Base-by-base conservation (phyloP, 2,329 filamentous ascomycete genomes). In the Fusarium tjaetaba region DNA sequence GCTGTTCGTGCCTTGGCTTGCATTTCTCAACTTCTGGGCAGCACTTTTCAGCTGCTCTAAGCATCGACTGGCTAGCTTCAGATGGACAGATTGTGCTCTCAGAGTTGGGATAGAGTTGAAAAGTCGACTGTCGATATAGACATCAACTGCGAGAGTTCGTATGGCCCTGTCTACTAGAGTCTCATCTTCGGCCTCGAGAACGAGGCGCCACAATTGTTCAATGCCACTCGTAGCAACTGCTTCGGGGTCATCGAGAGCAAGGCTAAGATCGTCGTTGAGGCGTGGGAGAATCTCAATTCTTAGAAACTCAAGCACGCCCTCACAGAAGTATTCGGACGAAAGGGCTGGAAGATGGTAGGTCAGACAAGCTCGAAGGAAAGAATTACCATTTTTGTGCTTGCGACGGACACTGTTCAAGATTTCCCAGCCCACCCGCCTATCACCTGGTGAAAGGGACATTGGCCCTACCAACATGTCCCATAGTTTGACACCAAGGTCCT, bases 161-260 rank as follows among this genome's bases (percentile, higher is more conserved):
- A 93, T 94, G 3, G 94, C 92, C 59, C 86, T 83, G 26, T 88
- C 86, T 73, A 94, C 93, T 53, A 97, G 90, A 1, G 86, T 88
- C 42, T 88, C 84, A 42, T 88, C 85, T 10, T 90, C 89, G 4
- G 93, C 90, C 22, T 89, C 91, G 60, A 97, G 84, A 39, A 96
- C 90, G 76, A 97, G 89, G 30, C 90, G 89, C 95, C 95, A 97
- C n/a, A 97, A 84, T 65, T 95, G 88, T 75, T 96, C 93, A 48
- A 88, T 85, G 32, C 84, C 89, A 72, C 81, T 88, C 69, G 85
- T 87, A 73, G 87, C 84, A 34, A 89, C 79, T 16, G 85, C 82
- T n/a, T 85, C 83, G 13, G 86, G 84, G 51, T 89, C 87, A 62
- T 89, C 86, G 28, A 90, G 81, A 26, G 86, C 78, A 55, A 87